Evolutionary conservation across 2,329 filamentous ascomycete genomes (phyloP), one percentile per base, ranked within the genome.

Genomic region (Stachybotrys echinatus): DNA sequence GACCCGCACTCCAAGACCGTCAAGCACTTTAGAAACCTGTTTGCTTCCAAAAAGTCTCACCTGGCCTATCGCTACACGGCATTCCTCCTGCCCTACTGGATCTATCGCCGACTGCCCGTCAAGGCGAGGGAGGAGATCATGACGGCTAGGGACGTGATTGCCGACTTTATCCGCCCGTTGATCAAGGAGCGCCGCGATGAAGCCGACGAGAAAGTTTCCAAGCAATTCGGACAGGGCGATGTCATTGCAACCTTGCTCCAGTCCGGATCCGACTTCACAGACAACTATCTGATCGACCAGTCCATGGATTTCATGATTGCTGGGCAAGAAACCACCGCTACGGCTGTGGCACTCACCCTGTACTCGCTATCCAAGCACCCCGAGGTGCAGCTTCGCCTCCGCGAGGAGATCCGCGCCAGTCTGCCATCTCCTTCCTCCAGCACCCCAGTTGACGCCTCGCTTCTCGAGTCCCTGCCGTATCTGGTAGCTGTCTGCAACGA

Each of bases 11-110:
- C 51, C 12, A 7, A 17, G 23, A 49, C 8, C 12, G 51, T 53
- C 12, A 53, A 51, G 49, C 51, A 53, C 34, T 53, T 53, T 23
- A 47, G 51, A 37, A 53, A 53, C 19, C 49, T 53, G 42, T 53
- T 53, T 42, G 51, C 51, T 3, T 51, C 27, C 18, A 53, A 53
- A 46, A 53, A 48, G 27, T 1, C 40, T 8, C 51, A 53, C 27
- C 38, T 53, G 17, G 34, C 49, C 6, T 53, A 53, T 31, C 51
- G 51, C 23, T 42, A 31, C 8, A 50, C 45, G 3, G 51, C 51
- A 2, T 53, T 53, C 42, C 19, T 42, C 8, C 46, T 53, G 6
- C 51, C 51, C 3, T 53, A 38, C 18, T 53, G 45, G 14, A 34
- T 53, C 38, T 53, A 53, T 23, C 44, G 49, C 21, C 46, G 51